Evolutionary conservation across 2,329 filamentous ascomycete species (phyloP).

Genomic region (Botrytis deweyae): DNA sequence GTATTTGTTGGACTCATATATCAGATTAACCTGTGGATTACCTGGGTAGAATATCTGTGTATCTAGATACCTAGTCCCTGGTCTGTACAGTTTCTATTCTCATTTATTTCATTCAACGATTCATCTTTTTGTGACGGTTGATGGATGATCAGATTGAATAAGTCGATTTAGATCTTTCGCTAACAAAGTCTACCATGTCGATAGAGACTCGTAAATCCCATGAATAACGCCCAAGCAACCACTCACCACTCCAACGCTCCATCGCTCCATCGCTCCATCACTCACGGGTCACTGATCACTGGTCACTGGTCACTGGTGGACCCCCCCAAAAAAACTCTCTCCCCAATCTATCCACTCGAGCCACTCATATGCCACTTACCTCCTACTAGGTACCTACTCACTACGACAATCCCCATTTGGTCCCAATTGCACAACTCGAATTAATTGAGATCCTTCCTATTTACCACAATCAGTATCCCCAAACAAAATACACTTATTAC

Average conservation of each 20-base stretch:
- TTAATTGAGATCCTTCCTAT: conserved; percentile 21
- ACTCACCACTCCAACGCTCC: not conserved
- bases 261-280: not conserved
- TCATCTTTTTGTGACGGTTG: not conserved
- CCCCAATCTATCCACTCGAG: conserved; percentile 11
- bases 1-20: not conserved
- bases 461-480: conserved; percentile 5
- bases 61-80: too few species aligned
- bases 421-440: conserved; percentile 18
- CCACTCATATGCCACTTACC: conserved; percentile 7
- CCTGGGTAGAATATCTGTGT: not conserved
- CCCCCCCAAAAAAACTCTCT: not conserved
- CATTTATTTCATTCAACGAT: not conserved
- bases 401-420: not conserved
- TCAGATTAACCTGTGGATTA: not conserved
- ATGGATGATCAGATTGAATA: not conserved
- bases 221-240: not conserved
- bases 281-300: not conserved
- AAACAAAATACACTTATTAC: not conserved
- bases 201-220: not conserved
- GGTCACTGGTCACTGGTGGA: not conserved
- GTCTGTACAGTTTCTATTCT: too few species aligned
- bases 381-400: not conserved
- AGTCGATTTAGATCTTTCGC: not conserved
- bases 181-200: not conserved